These are phyloP conservation scores for Cutaneotrichosporon daszewskae DNA, from an alignment of 1,284 basidiomycete species.

Conservation along the genomic window DNA sequence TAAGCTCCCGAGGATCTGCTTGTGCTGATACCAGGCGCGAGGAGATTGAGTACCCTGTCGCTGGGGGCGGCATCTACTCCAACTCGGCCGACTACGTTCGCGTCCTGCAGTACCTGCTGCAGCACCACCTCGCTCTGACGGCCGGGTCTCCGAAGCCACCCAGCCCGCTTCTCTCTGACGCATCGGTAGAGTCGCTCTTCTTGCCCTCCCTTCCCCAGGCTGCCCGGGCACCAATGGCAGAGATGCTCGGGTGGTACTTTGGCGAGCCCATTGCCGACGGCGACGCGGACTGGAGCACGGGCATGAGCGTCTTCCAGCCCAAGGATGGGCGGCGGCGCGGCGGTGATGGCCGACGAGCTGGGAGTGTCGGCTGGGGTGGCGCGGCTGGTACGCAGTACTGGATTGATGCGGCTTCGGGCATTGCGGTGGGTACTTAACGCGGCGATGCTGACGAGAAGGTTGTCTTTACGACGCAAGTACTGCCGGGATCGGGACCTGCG, in stretches of 20 bases:
- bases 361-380: constrained; percentile 32
- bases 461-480: constrained; percentile 24
- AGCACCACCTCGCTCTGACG: constrained; percentile 17
- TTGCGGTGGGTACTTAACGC: constrained; percentile 22
- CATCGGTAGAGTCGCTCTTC: constrained; percentile 24
- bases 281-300: constrained; percentile 36
- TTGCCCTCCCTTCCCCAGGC: constrained; percentile 13
- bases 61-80: constrained; percentile 35
- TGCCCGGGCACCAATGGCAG: constrained; percentile 9
- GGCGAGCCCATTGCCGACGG: constrained; percentile 8
- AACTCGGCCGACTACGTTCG: constrained; percentile 24
- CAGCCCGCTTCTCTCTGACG: constrained; percentile 17
- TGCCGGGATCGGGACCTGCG: constrained; percentile 11
- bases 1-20: constrained; percentile 7
- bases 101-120: constrained; percentile 29
- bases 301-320: constrained; percentile 21
- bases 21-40: constrained; percentile 7
- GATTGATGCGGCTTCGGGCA: constrained; percentile 24
- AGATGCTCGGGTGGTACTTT: constrained; percentile 13
- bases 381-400: constrained; percentile 32
- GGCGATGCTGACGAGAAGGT: constrained; percentile 8
- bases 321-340: constrained; percentile 14
- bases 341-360: constrained; percentile 20
- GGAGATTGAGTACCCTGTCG: constrained; percentile 36
- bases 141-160: constrained; percentile 4